Evolutionary conservation across 371 early-diverging fungal genomes (phyloP).

Genomic region (Phascolomyces articulosus): DNA sequence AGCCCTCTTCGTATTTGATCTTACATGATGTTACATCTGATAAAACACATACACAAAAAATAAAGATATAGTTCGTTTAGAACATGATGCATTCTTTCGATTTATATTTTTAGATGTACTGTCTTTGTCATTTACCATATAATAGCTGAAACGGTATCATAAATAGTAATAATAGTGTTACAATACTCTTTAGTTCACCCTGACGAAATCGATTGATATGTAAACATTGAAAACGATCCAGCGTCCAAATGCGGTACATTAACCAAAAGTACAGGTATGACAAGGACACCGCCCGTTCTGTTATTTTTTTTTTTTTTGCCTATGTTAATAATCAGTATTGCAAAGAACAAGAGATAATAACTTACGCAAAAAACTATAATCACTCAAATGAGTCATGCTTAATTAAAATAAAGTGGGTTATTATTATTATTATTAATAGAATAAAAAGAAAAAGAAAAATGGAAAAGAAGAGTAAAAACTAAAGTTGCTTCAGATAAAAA

Average conservation of each 20-base stretch:
- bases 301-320: background rate
- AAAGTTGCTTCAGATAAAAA: too few species aligned
- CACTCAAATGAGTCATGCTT: slow-evolving; percentile 43
- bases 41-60: background rate
- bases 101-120: background rate
- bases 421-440: background rate
- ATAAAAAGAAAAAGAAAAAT: background rate
- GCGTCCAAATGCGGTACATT: slow-evolving; percentile 40
- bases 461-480: background rate
- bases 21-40: slow-evolving; percentile 46
- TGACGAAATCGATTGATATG: slow-evolving; percentile 35
- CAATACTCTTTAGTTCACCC: slow-evolving; percentile 53
- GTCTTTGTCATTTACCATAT: slow-evolving; percentile 34
- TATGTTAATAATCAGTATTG: too few species aligned
- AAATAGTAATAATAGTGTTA: slow-evolving; percentile 44
- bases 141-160: slow-evolving; percentile 55
- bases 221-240: slow-evolving; percentile 42
- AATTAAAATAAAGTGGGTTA: background rate
- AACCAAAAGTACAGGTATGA: slow-evolving; percentile 41
- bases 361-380: slow-evolving; percentile 42
- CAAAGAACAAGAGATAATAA: background rate
- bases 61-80: too few species aligned
- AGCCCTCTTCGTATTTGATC: slow-evolving; percentile 56
- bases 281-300: slow-evolving; percentile 48
- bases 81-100: too few species aligned